These are phyloP conservation scores for Wickerhamiella occidentalis DNA, from an alignment of 805 yeast genomes.

Conservation along the genomic window DNA sequence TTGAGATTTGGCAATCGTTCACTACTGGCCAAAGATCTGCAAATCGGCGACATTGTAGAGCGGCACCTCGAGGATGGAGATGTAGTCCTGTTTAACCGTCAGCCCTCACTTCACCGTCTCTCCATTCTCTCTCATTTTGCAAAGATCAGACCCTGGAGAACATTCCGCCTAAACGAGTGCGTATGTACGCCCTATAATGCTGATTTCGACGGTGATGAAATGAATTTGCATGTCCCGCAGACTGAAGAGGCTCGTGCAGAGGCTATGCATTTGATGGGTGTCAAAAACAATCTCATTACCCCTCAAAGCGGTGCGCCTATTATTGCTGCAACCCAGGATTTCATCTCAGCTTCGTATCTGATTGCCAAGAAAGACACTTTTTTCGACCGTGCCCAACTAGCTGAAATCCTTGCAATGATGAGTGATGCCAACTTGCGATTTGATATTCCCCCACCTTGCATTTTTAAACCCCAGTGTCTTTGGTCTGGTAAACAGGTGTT, in stretches of 20 bases:
- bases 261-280: slow-evolving; percentile 98
- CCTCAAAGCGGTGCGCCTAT: slow-evolving; percentile 98
- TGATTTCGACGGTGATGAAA: slow-evolving; percentile 98
- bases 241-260: slow-evolving; percentile 98
- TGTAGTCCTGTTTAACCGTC: slow-evolving; percentile 88
- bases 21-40: slow-evolving; percentile 62
- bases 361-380: slow-evolving; percentile 90
- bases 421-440: slow-evolving; percentile 79
- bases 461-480: slow-evolving; percentile 71
- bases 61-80: slow-evolving; percentile 97
- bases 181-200: slow-evolving; percentile 99
- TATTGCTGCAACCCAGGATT: slow-evolving; percentile 99
- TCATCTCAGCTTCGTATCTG: slow-evolving; percentile 89
- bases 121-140: slow-evolving; percentile 94
- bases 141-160: slow-evolving; percentile 94
- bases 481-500: slow-evolving; percentile 99
- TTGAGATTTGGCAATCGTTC: slow-evolving; percentile 76
- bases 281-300: slow-evolving; percentile 82
- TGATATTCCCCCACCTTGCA: slow-evolving; percentile 92
- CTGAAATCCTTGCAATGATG: slow-evolving; percentile 86
- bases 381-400: slow-evolving; percentile 73
- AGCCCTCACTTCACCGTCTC: slow-evolving; percentile 90
- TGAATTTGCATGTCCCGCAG: slow-evolving; percentile 98
- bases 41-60: slow-evolving; percentile 86
- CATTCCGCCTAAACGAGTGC: slow-evolving; percentile 93